Evolutionary conservation across 768 basidiomycete species (phyloP).

Genomic region (Termitomyces sp.): DNA sequence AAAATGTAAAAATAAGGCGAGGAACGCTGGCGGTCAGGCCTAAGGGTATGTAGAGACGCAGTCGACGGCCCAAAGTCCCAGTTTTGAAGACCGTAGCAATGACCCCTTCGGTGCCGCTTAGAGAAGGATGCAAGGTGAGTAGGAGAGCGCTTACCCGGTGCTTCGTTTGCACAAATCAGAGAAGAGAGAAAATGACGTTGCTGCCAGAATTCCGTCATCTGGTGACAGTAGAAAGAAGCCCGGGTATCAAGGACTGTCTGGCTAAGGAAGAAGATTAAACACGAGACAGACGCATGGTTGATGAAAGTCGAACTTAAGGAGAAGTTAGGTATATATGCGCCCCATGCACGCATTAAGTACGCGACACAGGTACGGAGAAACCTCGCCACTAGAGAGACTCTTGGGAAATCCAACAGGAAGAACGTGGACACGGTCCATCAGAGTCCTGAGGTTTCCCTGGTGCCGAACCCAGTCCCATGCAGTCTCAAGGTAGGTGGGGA

Average conservation of each 20-base stretch:
- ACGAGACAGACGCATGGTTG: background rate
- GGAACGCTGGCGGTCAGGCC: background rate
- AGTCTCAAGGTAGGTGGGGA: background rate
- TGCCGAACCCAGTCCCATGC: background rate
- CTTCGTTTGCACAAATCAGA: constrained; percentile 5
- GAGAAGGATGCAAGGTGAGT: background rate
- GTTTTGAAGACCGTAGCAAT: constrained; percentile 5
- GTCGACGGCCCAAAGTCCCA: background rate
- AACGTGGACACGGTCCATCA: constrained; percentile 6
- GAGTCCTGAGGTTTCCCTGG: constrained; percentile 3
- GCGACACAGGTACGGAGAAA: constrained; percentile 7
- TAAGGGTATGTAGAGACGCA: background rate
- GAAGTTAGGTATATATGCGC: background rate
- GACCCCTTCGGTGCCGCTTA: constrained; percentile 5
- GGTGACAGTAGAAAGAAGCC: constrained; percentile 2
- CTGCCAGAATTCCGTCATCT: constrained; percentile 8
- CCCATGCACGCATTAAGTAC: background rate
- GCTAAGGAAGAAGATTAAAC: background rate
- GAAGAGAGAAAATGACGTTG: background rate
- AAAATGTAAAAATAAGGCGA: background rate
- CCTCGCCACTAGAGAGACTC: background rate
- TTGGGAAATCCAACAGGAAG: background rate
- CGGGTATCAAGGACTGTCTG: constrained; percentile 8
- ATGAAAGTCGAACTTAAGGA: background rate
- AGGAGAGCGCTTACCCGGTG: constrained; percentile 2